Evolutionary conservation across 768 basidiomycete genomes (phyloP).

Genomic region (Lactarius akahatsu): DNA sequence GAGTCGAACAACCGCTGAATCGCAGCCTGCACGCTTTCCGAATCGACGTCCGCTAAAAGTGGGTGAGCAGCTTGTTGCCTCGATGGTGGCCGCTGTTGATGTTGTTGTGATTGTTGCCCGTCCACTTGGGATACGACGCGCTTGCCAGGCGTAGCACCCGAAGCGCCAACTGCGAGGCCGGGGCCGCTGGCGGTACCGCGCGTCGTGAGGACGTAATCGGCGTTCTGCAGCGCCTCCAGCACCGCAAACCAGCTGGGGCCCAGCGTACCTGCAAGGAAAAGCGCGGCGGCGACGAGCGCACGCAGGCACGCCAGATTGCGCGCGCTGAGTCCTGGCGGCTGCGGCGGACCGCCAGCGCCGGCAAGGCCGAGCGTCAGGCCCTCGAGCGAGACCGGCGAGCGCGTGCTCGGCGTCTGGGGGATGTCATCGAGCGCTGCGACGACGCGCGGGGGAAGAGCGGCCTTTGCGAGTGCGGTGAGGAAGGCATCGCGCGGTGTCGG

Average conservation of each 20-base stretch:
- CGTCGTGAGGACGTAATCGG: slow-evolving; percentile 82
- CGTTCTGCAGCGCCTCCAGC: slow-evolving; percentile 89
- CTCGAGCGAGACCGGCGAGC: slow-evolving; percentile 58
- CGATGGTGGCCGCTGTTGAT: slow-evolving; percentile 21
- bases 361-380: slow-evolving; percentile 55
- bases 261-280: slow-evolving; percentile 81
- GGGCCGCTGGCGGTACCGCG: slow-evolving; percentile 42
- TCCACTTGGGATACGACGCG: slow-evolving; percentile 11
- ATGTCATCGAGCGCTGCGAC: slow-evolving; percentile 78
- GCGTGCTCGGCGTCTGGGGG: slow-evolving; percentile 55
- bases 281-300: slow-evolving; percentile 69
- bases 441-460: slow-evolving; percentile 86
- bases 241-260: slow-evolving; percentile 93
- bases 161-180: slow-evolving; percentile 26
- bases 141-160: slow-evolving; percentile 22
- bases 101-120: slow-evolving; percentile 13
- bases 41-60: slow-evolving; percentile 68
- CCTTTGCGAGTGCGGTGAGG: slow-evolving; percentile 84
- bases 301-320: slow-evolving; percentile 91
- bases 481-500: slow-evolving; percentile 91
- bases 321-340: slow-evolving; percentile 78
- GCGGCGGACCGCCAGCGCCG: slow-evolving; percentile 34
- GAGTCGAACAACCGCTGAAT: slow-evolving; percentile 87
- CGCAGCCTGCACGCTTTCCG: slow-evolving; percentile 66
- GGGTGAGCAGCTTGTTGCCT: slow-evolving; percentile 42